A percentile compares a stretch with the other conserved stretches of the same genome.
These are phyloP conservation scores for Zymoseptoria crescenta DNA, from an alignment of 2,329 filamentous ascomycete genomes.

Conservation along the genomic window DNA sequence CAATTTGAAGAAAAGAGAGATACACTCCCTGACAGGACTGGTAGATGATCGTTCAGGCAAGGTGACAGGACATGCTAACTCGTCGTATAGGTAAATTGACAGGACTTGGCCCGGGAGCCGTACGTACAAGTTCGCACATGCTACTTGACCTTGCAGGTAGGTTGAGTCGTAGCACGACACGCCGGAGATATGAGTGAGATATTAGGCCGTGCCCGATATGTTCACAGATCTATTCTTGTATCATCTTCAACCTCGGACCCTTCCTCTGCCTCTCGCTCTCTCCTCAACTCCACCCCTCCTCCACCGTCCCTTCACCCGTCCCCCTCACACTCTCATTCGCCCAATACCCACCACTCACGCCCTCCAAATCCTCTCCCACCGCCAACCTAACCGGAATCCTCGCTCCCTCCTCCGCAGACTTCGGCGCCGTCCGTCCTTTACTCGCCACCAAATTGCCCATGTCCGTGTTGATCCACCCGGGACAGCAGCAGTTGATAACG, in stretches of 20 bases:
- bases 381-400: constrained; percentile 30
- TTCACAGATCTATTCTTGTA: neutral
- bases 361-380: constrained; percentile 26
- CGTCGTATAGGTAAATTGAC: too few species aligned
- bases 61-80: too few species aligned
- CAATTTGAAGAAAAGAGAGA: too few species aligned
- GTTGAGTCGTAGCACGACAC: too few species aligned
- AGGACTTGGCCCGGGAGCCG: too few species aligned
- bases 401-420: constrained; percentile 30
- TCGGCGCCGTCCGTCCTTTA: constrained; percentile 21
- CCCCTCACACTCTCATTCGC: constrained; percentile 29
- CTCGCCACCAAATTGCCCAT: constrained; percentile 29
- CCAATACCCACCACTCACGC: constrained; percentile 31
- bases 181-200: too few species aligned
- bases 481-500: constrained; percentile 32
- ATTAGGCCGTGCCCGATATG: too few species aligned
- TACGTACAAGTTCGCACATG: too few species aligned
- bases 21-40: too few species aligned
- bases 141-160: too few species aligned
- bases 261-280: neutral
- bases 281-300: constrained; percentile 21
- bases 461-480: constrained; percentile 32
- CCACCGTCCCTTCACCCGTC: constrained; percentile 25
- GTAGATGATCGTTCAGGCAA: too few species aligned
- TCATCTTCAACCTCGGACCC: neutral